These are phyloP conservation scores for Tilletia setariae DNA, from an alignment of 1,284 basidiomycete genomes.

Conservation along the genomic window DNA sequence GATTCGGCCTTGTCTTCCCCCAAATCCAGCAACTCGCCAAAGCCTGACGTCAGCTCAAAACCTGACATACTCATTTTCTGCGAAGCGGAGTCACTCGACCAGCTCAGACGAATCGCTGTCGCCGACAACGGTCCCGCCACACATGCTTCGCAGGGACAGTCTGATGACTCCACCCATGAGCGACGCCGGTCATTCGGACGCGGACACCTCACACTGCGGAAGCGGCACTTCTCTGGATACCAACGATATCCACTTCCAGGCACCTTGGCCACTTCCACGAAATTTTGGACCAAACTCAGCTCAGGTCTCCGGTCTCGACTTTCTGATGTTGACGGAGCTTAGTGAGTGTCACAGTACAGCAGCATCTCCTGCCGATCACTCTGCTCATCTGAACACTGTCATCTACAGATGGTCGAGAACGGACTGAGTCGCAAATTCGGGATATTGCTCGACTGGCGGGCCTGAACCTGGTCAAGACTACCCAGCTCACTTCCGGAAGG, in stretches of 20 bases:
- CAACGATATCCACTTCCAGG: background rate
- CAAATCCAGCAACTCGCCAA: background rate
- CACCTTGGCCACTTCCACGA: conserved; percentile 6
- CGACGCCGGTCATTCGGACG: background rate
- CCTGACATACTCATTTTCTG: background rate
- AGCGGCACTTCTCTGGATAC: background rate
- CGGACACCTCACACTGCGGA: background rate
- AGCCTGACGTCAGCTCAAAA: no score
- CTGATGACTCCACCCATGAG: background rate
- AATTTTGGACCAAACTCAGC: conserved; percentile 8
- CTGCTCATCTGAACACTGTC: no score
- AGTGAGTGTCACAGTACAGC: background rate
- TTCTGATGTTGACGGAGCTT: background rate
- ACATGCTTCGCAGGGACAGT: background rate
- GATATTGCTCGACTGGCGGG: background rate
- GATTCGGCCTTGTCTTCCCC: background rate
- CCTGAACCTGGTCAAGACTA: conserved; percentile 3
- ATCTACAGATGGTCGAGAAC: conserved; percentile 9
- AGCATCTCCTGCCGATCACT: background rate
- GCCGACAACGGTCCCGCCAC: background rate
- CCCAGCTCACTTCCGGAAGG: background rate
- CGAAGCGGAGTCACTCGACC: background rate
- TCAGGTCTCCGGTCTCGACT: conserved; percentile 9
- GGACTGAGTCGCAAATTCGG: conserved; percentile 3
- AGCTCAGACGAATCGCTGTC: background rate